These are phyloP conservation scores for Hemileccinum impolitum DNA, from an alignment of 768 basidiomycete genomes.

Conservation along the genomic window DNA sequence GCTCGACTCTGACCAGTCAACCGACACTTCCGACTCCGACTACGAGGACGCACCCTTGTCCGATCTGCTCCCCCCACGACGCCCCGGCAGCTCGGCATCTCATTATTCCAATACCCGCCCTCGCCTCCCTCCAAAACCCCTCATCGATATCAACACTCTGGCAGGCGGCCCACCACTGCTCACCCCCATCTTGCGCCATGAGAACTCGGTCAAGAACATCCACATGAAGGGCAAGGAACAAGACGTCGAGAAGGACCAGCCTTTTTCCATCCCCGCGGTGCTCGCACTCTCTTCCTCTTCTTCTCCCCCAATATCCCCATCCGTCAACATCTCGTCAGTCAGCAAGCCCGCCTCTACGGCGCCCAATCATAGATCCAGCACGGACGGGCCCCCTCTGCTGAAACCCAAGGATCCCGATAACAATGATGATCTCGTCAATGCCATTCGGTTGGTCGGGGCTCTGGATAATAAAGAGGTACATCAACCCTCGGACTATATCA, in stretches of 20 bases:
- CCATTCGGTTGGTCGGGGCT: conserved; percentile 29
- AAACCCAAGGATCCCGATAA: conserved; percentile 11
- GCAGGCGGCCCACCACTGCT: conserved; percentile 36
- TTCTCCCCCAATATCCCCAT: conserved; percentile 19
- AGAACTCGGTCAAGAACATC: conserved; percentile 25
- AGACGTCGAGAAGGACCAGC: conserved; percentile 23
- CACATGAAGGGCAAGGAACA: conserved; percentile 18
- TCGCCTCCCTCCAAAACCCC: conserved; percentile 40
- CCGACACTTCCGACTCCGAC: conserved; percentile 37
- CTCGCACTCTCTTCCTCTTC: conserved; percentile 20
- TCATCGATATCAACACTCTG: conserved; percentile 37
- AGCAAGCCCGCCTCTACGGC: conserved; percentile 2
- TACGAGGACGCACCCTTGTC: conserved; percentile 66
- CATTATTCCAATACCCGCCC: conserved; percentile 23
- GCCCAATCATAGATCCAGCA: conserved; percentile 17
- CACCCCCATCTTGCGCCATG: conserved; percentile 28
- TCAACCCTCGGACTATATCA: conserved; percentile 20
- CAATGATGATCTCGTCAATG: conserved; percentile 31
- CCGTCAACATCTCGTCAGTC: neutral
- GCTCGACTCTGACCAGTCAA: conserved; percentile 23
- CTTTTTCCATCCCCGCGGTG: conserved; percentile 27
- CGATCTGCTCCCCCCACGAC: conserved; percentile 53
- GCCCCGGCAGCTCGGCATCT: conserved; percentile 62
- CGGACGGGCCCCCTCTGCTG: conserved; percentile 9
- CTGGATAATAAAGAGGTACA: conserved; percentile 27